Conservation (phyloP, 306 rosid species). For the Styphnolobium japonicum region DNA sequence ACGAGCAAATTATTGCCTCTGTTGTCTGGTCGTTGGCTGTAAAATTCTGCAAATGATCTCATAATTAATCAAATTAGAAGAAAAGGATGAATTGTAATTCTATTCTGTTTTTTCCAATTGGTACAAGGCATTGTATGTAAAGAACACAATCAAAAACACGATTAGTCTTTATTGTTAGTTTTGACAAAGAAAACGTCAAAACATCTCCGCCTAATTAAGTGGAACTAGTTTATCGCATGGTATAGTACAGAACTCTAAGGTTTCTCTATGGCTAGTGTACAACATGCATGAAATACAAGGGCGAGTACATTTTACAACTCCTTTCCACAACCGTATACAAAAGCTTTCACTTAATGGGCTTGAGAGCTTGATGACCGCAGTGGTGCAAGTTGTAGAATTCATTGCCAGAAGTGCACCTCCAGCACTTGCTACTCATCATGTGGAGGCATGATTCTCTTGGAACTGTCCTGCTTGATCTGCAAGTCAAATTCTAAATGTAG, state of each 20-base stretch:
- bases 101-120: conserved; percentile 1
- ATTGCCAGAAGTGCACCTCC: conserved; percentile 38
- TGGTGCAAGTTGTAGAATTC: conserved; percentile 55
- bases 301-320: conserved; percentile 24
- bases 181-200: conserved; percentile 12
- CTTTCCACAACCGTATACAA: background rate
- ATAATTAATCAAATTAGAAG: background rate
- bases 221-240: conserved; percentile 33
- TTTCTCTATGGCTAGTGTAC: conserved; percentile 35
- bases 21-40: background rate
- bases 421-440: conserved; percentile 51
- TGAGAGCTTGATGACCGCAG: conserved; percentile 47
- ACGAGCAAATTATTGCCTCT: background rate
- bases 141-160: conserved; percentile 3
- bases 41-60: background rate
- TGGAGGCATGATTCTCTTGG: conserved; percentile 75
- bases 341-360: conserved; percentile 45
- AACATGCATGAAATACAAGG: conserved; percentile 32
- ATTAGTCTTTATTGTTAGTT: conserved; percentile 38
- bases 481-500: background rate
- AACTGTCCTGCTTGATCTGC: conserved; percentile 74
- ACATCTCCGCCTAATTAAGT: conserved; percentile 22
- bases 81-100: background rate
- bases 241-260: conserved; percentile 34
- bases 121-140: conserved; percentile 22